Evolutionary conservation across 1,284 basidiomycete genomes (phyloP), one percentile per base, ranked within the genome.

Genomic region (Baeospora myosura): DNA sequence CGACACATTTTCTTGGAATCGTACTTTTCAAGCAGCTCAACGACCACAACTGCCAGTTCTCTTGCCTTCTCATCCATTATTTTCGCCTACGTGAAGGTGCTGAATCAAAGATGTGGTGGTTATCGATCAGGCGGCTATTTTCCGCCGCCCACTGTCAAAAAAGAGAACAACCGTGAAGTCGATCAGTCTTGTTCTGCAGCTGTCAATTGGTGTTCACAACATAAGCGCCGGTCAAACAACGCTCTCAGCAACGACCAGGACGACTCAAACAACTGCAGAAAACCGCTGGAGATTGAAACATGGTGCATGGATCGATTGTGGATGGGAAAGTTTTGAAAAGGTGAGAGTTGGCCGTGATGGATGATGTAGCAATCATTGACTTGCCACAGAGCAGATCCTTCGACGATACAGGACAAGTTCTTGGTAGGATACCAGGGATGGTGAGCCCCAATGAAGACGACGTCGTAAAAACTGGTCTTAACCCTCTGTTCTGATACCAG

Each of bases 371-470:
- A 31, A 22, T 21, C 34, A 26, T 28, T 29, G 20, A 23, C 26
- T 2, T 26, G 14, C 21, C 41, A 22, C 43, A 74, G 72, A 48
- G 68, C 71, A n/a, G 61, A 68, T 50, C 67, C 71, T 33, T 63
- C 65, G 20, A 72, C 69, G 23, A 72, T 75, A 38, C 81, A 86
- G 45, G 75, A 86, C 62, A 89, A 88, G 54, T 78, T 88, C 53
- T 61, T 89, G 17, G 82, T 88, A 0, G 86, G 86, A 20, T 88
- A 89, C 55, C 86, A 88, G 59, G 86, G 84, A 57, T 88, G 86
- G 86, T 85, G 55, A 45, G 80, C 56, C 32, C 26, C 6, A 17
- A 3, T 31, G 28, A 44, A 24, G 10, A 29, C 20, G 1, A 25
- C 24, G 12, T 36, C 5, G 7, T 16, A 18, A 12, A n/a, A 18